Evolutionary conservation across 2,329 filamentous ascomycete genomes (phyloP).

Genomic region (Fusarium subtropicale): DNA sequence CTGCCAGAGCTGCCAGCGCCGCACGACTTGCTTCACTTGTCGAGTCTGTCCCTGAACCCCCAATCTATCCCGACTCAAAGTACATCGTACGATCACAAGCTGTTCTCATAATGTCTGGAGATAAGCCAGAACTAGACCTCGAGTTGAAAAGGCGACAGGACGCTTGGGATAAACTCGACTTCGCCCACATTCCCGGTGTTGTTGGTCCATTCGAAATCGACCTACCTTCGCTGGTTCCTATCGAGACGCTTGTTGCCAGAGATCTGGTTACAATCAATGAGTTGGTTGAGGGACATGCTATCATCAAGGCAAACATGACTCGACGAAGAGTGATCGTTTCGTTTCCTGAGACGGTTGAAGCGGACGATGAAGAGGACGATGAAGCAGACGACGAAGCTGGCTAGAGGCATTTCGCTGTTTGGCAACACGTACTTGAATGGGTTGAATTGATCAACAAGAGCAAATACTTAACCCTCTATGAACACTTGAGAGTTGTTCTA

Average conservation of each 20-base stretch:
- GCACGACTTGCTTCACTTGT: accelerated
- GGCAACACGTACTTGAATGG: conserved; percentile 1
- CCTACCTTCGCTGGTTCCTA: accelerated
- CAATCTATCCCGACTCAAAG: neutral
- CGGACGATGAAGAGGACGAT: too few relatives aligned
- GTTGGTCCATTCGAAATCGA: conserved; percentile 2
- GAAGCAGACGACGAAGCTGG: too few relatives aligned
- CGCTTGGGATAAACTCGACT: neutral
- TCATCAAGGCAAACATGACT: conserved; percentile 2
- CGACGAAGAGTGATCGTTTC: neutral
- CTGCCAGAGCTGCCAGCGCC: accelerated
- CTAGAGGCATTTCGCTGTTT: neutral
- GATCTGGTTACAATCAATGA: conserved; percentile 2
- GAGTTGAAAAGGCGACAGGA: neutral
- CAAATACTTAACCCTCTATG: neutral
- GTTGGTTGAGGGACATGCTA: neutral
- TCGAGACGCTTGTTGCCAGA: neutral
- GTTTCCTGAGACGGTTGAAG: neutral
- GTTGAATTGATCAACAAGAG: neutral
- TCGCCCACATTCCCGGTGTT: too few relatives aligned
- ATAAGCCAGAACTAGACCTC: accelerated
- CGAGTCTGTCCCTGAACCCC: accelerated
- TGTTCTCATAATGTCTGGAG: neutral
- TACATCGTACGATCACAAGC: neutral
- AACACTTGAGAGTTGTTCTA: neutral